Evolutionary conservation across 495 filamentous ascomycete species (phyloP), one percentile per base, ranked within the genome.

Genomic region (Extremus antarcticus): DNA sequence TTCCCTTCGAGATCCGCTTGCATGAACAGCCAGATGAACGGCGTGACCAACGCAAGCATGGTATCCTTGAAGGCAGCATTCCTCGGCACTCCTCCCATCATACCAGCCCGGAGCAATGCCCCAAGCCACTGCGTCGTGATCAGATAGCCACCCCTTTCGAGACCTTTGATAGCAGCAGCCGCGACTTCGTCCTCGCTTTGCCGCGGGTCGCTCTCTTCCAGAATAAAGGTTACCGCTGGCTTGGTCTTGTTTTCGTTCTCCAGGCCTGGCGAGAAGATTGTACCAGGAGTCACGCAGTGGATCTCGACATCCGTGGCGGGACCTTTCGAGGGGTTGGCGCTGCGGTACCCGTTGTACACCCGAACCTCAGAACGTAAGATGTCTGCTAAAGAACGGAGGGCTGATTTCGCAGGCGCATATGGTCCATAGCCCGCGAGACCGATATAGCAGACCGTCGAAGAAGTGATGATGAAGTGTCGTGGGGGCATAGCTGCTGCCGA

Each of bases 381-480:
- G 65, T 98, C 92, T 24, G 83, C 83, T 25, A 98, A 76, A 39
- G 81, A 80, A 58, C 90, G 84, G 51, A 98, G 75, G 13, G 94
- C 94, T 49, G 83, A 79, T 71, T 98, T 98, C 24, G 83, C 74
- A 15, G 92, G 89, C 1, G 85, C 78, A 66, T 98, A 98, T 0
- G 87, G 79, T 1, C 74, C 75, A 69, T 97, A 98, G n/a, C 94
- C 92, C 21, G 82, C 76, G 41, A 96, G 65, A 20, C 87, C 75
- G 60, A 82, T 78, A 59, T 95, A 84, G 1, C 87, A 86, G 20
- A 85, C 68, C 9, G 84, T 77, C 15, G 87, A 90, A 8, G 83
- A 82, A 0, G 91, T 96, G 65, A 97, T 90, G 61, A 98, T 79
- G 56, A 98, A 73, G 65, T 97, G 92, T 50, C 86, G 76, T 7